Evolutionary conservation across 768 basidiomycete species (phyloP).

Genomic region (Chlorophyllum brunneum): DNA sequence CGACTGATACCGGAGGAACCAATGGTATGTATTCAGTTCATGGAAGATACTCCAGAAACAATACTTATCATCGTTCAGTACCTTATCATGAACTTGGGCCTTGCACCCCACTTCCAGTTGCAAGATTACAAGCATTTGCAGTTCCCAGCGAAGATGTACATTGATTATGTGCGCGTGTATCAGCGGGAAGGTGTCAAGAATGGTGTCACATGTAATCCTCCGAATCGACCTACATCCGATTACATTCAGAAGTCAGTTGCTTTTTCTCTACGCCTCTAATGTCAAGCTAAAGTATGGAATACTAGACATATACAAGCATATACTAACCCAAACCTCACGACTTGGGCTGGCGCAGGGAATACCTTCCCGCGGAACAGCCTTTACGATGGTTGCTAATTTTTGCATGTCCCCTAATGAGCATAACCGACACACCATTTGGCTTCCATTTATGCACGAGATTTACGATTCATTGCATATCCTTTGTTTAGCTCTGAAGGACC

Average conservation of each 20-base stretch:
- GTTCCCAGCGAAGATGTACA: conserved; percentile 77
- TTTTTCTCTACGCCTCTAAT: background rate
- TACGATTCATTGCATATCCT: conserved; percentile 9
- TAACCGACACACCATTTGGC: background rate
- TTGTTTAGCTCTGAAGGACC: background rate
- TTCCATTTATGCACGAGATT: conserved; percentile 4
- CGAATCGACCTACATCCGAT: conserved; percentile 67
- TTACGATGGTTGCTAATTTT: conserved; percentile 37
- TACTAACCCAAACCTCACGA: conserved; percentile 78
- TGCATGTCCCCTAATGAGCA: conserved; percentile 5
- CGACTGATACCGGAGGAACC: conserved; percentile 88
- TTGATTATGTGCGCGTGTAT: conserved; percentile 90
- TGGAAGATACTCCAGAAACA: background rate
- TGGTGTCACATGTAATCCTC: conserved; percentile 77
- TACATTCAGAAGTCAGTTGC: conserved; percentile 65
- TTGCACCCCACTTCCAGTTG: conserved; percentile 72
- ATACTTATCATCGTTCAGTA: conserved; percentile 41
- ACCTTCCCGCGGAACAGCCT: conserved; percentile 66
- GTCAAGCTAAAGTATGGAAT: background rate
- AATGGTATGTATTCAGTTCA: conserved; percentile 55
- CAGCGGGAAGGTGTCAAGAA: conserved; percentile 71
- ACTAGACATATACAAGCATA: conserved; percentile 52
- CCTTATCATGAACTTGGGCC: conserved; percentile 81
- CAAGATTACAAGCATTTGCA: conserved; percentile 66
- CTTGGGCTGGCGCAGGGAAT: conserved; percentile 77